Conservation (phyloP, 2,329 filamentous ascomycete species). For the Chaetomium globosum region DNA sequence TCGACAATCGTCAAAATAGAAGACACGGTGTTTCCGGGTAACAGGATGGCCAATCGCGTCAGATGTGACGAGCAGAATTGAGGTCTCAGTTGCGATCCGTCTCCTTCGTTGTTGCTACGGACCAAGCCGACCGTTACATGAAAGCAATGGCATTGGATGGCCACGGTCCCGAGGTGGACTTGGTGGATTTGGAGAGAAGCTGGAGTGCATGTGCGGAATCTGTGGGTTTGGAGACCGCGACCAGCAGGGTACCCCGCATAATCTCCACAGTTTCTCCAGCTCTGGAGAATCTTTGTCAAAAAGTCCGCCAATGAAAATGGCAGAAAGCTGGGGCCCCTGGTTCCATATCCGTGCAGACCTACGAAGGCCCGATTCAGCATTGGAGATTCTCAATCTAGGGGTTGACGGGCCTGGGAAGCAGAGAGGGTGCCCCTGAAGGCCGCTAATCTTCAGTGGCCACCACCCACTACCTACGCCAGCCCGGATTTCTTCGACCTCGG, state of each 20-base stretch:
- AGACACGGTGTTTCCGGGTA: not conserved
- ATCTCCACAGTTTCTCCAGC: slow-evolving; percentile 35
- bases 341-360: slow-evolving; percentile 18
- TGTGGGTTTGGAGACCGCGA: slow-evolving; percentile 6
- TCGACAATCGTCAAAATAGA: not conserved
- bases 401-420: not conserved
- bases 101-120: not conserved
- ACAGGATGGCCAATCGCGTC: slow-evolving; percentile 3
- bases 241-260: slow-evolving; percentile 30
- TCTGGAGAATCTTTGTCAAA: slow-evolving; percentile 35
- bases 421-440: slow-evolving; percentile 1
- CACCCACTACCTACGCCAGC: not conserved
- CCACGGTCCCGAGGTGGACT: slow-evolving; percentile 6
- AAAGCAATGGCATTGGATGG: not conserved
- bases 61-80: slow-evolving; percentile 7
- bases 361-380: slow-evolving; percentile 3
- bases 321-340: not conserved
- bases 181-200: slow-evolving; percentile 18
- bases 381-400: not conserved
- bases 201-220: slow-evolving; percentile 5
- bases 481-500: not conserved
- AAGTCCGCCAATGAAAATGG: slow-evolving; percentile 37
- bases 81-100: slow-evolving; percentile 2
- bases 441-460: slow-evolving; percentile 15
- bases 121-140: slow-evolving; percentile 20